phyloP scores from a whole-genome alignment of 2,329 filamentous ascomycete genomes.

The Drechslera avenae region DNA sequence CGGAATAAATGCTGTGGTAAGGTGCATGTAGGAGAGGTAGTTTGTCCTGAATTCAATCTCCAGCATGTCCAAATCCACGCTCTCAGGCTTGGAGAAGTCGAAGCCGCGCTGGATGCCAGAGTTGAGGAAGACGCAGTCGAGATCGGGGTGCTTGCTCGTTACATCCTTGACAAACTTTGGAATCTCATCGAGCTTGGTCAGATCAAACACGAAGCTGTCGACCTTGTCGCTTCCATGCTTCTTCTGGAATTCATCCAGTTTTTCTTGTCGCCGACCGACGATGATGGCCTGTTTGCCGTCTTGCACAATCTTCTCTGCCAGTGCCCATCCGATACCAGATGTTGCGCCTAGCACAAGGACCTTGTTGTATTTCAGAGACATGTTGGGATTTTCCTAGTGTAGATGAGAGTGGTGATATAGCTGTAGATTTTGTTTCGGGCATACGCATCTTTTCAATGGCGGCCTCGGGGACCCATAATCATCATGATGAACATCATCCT shows the following conservation, averaged over 20 bases:
- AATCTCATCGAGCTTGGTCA: conserved; percentile 56
- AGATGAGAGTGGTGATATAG: neutral
- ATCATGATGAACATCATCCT: conserved; percentile 8
- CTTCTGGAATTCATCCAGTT: conserved; percentile 55
- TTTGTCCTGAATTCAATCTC: conserved; percentile 58
- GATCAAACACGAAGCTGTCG: conserved; percentile 55
- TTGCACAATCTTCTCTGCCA: conserved; percentile 56
- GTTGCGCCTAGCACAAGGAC: conserved; percentile 61
- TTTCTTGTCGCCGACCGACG: conserved; percentile 58
- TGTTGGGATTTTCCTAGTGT: conserved; percentile 20
- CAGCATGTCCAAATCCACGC: conserved; percentile 52
- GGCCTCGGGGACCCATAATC: too few species aligned
- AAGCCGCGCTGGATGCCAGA: conserved; percentile 59
- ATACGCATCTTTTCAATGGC: neutral
- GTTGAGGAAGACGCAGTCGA: conserved; percentile 60
- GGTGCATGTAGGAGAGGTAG: conserved; percentile 56
- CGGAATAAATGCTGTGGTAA: conserved; percentile 58
- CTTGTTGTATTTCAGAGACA: conserved; percentile 58
- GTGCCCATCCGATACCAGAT: conserved; percentile 57
- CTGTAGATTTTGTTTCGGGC: neutral
- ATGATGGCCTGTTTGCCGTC: conserved; percentile 56
- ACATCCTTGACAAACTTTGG: conserved; percentile 52
- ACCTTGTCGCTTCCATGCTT: conserved; percentile 55
- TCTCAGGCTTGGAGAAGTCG: conserved; percentile 56
- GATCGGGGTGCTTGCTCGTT: conserved; percentile 54